These are phyloP conservation scores for Globisporangium apiculatum DNA, from an alignment of 352 stramenopile genomes.

Conservation along the genomic window DNA sequence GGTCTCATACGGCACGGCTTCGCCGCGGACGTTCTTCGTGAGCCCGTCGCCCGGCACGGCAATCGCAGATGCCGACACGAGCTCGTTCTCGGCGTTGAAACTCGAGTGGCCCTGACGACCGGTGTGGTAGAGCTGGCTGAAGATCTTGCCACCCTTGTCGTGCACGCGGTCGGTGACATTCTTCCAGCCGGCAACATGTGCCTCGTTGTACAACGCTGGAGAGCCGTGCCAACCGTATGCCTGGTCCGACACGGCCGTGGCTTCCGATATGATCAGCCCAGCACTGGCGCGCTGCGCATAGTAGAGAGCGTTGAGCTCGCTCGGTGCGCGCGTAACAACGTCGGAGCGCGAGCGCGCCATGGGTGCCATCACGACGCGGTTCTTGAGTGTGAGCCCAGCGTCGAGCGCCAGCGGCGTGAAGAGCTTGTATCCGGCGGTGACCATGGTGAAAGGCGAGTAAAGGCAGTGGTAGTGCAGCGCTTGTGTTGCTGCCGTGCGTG, in stretches of 20 bases:
- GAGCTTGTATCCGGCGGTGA: conserved; percentile 4
- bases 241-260: conserved; percentile 7
- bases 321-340: neutral
- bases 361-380: conserved; percentile 1
- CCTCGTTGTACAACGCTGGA: conserved; percentile 23
- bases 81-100: conserved; percentile 12
- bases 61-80: conserved; percentile 17
- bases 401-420: conserved; percentile 7
- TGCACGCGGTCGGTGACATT: conserved; percentile 42
- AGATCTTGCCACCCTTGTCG: conserved; percentile 42
- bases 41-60: conserved; percentile 1
- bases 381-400: conserved; percentile 6
- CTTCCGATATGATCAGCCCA: conserved; percentile 28
- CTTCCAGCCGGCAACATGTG: conserved; percentile 24
- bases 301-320: conserved; percentile 29
- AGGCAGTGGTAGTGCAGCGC: too few relatives aligned
- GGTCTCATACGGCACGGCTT: conserved; percentile 3
- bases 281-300: conserved; percentile 18
- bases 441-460: too few relatives aligned
- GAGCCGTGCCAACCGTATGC: conserved; percentile 12
- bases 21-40: conserved; percentile 3
- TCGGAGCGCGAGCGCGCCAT: conserved; percentile 3
- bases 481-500: too few relatives aligned
- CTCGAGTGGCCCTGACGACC: conserved; percentile 41
- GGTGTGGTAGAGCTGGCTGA: conserved; percentile 62